Evolutionary conservation across 106 monocot genomes (phyloP), one percentile per base, ranked within the genome.

Genomic region (Apostasia ramifera): DNA sequence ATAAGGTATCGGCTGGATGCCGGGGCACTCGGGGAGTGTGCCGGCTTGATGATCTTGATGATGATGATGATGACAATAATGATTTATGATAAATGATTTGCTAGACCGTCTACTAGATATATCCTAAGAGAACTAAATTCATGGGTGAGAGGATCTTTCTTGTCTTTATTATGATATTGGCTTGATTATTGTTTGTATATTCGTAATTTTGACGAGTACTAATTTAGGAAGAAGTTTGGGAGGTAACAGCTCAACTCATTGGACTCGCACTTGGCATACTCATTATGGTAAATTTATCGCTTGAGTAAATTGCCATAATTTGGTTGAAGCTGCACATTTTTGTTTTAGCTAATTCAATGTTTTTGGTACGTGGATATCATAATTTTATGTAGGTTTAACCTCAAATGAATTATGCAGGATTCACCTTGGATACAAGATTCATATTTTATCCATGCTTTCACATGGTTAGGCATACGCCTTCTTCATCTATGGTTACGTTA

Each of bases 211-310:
- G 4, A 41, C 39, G 7, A 44, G 9, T 39, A 59, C 52, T 69
- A 26, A 77, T 80, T 72, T 75, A 97, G 95, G 95, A 97, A 68
- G 95, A 97, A 89, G 95, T 97, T 9, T 97, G 95, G 95, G 95
- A 92, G 77, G 92, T 97, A 71, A 78, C 72, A 63, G 95, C 95
- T 67, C 91, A 97, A 73, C 71, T 97, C n/a, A 6, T 89, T n/a
- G 95, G 95, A n/a, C 95, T 92, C 75, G 72, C 68, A 39, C 44
- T 97, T 63, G 95, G 92, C 66, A 80, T 97, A 76, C 45, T 97
- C 62, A 51, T 92, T 47, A 70, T 97, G 86, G 95, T 92, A 89
- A 62, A 44, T 44, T 13, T 40, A 13, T 10, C 9, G 43, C 44
- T 45, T 2, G 44, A 9, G 61, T 3, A 43, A 3, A 53, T 15